phyloP scores from a whole-genome alignment of 2,329 filamentous ascomycete species.

The Macroventuria anomochaeta region DNA sequence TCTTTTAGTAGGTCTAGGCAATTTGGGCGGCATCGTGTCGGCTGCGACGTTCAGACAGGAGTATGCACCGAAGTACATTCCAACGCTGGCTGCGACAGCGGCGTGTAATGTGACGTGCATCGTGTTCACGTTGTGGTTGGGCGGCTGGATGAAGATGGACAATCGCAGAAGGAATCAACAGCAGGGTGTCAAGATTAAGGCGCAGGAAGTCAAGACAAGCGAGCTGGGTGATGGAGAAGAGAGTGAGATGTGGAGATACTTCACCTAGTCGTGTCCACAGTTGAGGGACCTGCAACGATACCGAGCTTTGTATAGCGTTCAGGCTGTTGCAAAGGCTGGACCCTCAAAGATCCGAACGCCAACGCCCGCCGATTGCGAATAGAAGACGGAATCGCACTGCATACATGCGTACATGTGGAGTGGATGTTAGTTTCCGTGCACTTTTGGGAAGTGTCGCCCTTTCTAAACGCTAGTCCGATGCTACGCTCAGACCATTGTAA shows the following conservation, averaged over 20 bases:
- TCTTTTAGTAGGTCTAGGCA: slow-evolving; percentile 57
- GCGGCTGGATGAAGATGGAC: slow-evolving; percentile 56
- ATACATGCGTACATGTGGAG: too few species aligned
- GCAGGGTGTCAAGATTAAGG: slow-evolving; percentile 45
- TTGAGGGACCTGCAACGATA: too few species aligned
- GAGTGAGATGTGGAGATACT: slow-evolving; percentile 49
- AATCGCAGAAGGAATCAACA: slow-evolving; percentile 51
- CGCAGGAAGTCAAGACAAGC: slow-evolving; percentile 51
- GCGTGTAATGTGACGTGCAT: slow-evolving; percentile 55
- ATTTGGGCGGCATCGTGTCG: slow-evolving; percentile 57
- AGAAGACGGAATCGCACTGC: too few species aligned
- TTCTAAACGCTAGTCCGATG: too few species aligned
- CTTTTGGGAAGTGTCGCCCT: too few species aligned
- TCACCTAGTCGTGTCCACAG: slow-evolving; percentile 24
- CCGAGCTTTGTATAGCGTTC: too few species aligned
- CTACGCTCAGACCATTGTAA: too few species aligned
- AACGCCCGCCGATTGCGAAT: too few species aligned
- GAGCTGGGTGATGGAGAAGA: slow-evolving; percentile 50
- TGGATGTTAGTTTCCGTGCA: too few species aligned
- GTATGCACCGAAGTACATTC: slow-evolving; percentile 58
- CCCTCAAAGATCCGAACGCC: too few species aligned
- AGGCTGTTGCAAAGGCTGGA: too few species aligned
- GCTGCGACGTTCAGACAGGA: slow-evolving; percentile 56
- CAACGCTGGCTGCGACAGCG: slow-evolving; percentile 55
- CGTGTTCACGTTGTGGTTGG: slow-evolving; percentile 47